These are phyloP conservation scores for Verticillium tricorpus DNA, from an alignment of 2,329 filamentous ascomycete species.

Conservation along the genomic window DNA sequence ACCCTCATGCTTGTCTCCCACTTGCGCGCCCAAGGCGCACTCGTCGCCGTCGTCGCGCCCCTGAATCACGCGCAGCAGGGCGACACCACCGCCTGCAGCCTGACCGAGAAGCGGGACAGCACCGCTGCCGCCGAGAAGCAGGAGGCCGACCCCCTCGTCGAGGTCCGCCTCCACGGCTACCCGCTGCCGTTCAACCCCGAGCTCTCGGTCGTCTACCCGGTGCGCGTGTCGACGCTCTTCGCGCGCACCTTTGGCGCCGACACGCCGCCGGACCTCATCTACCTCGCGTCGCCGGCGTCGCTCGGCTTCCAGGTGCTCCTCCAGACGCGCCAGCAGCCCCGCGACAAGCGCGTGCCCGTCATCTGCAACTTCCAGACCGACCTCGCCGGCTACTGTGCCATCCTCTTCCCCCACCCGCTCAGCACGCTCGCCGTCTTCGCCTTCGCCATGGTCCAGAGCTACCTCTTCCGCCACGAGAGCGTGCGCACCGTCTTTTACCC, in stretches of 20 bases:
- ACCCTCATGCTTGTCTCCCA: constrained; percentile 67
- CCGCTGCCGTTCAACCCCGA: constrained; percentile 69
- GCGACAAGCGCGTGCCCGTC: constrained; percentile 50
- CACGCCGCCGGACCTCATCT: constrained; percentile 58
- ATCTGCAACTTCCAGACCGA: constrained; percentile 71
- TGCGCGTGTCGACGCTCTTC: constrained; percentile 59
- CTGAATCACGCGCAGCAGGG: constrained; percentile 50
- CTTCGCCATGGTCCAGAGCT: constrained; percentile 60
- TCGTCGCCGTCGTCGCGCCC: constrained; percentile 64
- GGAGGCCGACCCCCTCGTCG: constrained; percentile 25
- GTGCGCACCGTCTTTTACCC: constrained; percentile 68
- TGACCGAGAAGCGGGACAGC: constrained; percentile 30
- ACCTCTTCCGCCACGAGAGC: constrained; percentile 56
- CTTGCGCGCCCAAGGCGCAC: constrained; percentile 56
- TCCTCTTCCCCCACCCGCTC: constrained; percentile 62
- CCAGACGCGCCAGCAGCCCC: constrained; percentile 58
- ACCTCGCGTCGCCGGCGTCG: constrained; percentile 65
- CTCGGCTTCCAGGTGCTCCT: constrained; percentile 67
- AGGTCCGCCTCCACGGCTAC: constrained; percentile 59
- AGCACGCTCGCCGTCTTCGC: constrained; percentile 57
- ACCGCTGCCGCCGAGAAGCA: not conserved
- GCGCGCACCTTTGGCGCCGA: constrained; percentile 50
- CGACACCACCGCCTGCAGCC: constrained; percentile 26
- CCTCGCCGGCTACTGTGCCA: constrained; percentile 63
- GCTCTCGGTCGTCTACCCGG: constrained; percentile 65